These are phyloP conservation scores for Coemansia guatemalensis DNA, from an alignment of 192 early-diverging fungal genomes.

Conservation along the genomic window DNA sequence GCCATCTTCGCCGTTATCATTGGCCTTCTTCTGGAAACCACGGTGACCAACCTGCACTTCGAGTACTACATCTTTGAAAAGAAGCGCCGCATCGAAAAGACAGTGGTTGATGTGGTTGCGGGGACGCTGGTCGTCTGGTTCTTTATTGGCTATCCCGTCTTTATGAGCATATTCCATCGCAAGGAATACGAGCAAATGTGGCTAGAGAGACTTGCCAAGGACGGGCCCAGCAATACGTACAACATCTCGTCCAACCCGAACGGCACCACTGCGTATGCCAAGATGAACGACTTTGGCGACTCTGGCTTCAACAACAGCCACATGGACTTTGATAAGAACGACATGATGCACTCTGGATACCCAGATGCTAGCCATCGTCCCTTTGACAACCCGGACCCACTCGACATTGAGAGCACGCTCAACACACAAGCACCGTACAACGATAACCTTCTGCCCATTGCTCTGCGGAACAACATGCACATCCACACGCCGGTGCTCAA, in stretches of 20 bases:
- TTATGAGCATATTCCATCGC: constrained; percentile 42
- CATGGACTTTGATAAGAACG: constrained; percentile 27
- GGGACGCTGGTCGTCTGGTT: constrained; percentile 38
- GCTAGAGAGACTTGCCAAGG: constrained; percentile 46
- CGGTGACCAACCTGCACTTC: constrained; percentile 31
- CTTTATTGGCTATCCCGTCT: constrained; percentile 39
- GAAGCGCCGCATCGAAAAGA: constrained; percentile 39
- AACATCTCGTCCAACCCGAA: constrained; percentile 30
- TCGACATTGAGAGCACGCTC: constrained; percentile 20
- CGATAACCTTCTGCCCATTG: constrained; percentile 33
- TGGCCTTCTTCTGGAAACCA: constrained; percentile 26
- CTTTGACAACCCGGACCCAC: constrained; percentile 23
- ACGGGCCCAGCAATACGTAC: constrained; percentile 40
- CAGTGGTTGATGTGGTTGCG: constrained; percentile 28
- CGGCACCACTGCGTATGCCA: constrained; percentile 41
- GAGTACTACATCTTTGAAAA: constrained; percentile 28
- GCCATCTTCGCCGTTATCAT: constrained; percentile 36
- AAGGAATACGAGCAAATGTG: constrained; percentile 34
- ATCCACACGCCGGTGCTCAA: constrained; percentile 41
- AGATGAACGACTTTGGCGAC: constrained; percentile 38
- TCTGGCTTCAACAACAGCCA: constrained; percentile 38
- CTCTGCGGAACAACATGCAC: constrained; percentile 38
- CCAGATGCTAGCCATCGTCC: constrained; percentile 7
- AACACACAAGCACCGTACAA: constrained; percentile 28
- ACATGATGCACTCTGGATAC: constrained; percentile 20